Evolutionary conservation across 805 yeast genomes (phyloP), one percentile per base, ranked within the genome.

Genomic region (Debaryomyces prosopidis): DNA sequence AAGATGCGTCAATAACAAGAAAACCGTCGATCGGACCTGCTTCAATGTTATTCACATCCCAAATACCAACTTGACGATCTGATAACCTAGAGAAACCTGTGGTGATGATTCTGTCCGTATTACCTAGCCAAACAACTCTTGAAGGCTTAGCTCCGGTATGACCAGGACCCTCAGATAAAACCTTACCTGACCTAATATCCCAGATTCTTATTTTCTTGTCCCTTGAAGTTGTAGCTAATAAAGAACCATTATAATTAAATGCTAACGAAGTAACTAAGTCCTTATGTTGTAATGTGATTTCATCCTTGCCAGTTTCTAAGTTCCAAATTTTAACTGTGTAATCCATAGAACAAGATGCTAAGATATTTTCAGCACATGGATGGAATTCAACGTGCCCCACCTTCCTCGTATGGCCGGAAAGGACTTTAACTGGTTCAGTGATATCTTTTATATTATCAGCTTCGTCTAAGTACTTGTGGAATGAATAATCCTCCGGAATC

Each of bases 11-110:
- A 40, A 94, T 78, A 34, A 84, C 81, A 59, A 85, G 77, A 63
- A 91, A 89, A 0, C 96, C 97, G 42, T 90, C 96, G 52, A 94
- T 80, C 37, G 96, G 90, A 28, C 98, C 98, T 40, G 76, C 76
- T 9, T 71, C 82, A 44, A 94, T 71, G 55, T 86, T 80, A 28
- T 77, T 73, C 16, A 90, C 76, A 57, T 94, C 90, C 99, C 99
- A 94, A 46, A 94, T 75, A 57, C 94, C 99, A 48, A 92, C 74
- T 69, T 94, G 98, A 63, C 99, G 89, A 62, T 94, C 98, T 38
- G 96, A 87, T 54, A 88, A 76, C 59, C 87, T 81, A 20, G 96
- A 89, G 65, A 94, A 94, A 1, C 99, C 99, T 7, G 99, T 91
- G 33, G 99, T 92, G 41, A 84, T 86, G 31, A 94, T 70, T 55